Evolutionary conservation across 345 rosid genomes (phyloP), one percentile per base, ranked within the genome.

Genomic region (Mallotus nudiflorus): DNA sequence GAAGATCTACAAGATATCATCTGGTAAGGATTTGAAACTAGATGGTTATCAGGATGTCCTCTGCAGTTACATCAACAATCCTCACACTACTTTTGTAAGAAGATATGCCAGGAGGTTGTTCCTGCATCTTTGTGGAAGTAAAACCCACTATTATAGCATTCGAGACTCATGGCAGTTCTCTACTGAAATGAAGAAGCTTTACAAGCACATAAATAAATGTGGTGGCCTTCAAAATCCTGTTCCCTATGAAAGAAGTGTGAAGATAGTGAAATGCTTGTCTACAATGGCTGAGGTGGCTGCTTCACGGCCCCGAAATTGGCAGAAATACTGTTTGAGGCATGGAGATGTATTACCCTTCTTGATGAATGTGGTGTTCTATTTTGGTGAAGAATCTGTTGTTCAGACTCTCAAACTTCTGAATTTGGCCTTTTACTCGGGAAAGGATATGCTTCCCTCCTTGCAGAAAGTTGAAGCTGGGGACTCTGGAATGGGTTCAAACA

Each of bases 231-330:
- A 86, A 76, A 88, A 85, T 83, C 82, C 87, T 76, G 82, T 91
- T 39, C 85, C 94, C 15, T 95, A 92, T 77, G 96, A 95, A 75
- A 86, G 92, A 84, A 87, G 99, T 85, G 96, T 90, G 71, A 92
- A 95, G 87, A 87, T 92, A 76, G 91, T 92, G 31, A 95, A 85
- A 79, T 90, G 94, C 82, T 88, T 95, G 70, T 87, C 94, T 67
- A 85, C 91, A 40, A 95, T 92, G 86, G 96, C 88, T 71, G 99
- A 95, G 82, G 98, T 90, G 61, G 98, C 97, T 62, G 81, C 83
- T 64, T 85, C 93, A n/a, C 82, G 99, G 72, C 99, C 99, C 68
- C 91, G 94, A 48, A 95, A 95, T 82, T 95, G 99, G 99, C 99
- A 95, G 83, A 92, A 92, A 82, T 95, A 90, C 71, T 92, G 99